A percentile compares a stretch with the other conserved stretches of the same genome.
Evolutionary conservation across 306 rosid species (phyloP).

Genomic region (Cucumis cinereus): DNA sequence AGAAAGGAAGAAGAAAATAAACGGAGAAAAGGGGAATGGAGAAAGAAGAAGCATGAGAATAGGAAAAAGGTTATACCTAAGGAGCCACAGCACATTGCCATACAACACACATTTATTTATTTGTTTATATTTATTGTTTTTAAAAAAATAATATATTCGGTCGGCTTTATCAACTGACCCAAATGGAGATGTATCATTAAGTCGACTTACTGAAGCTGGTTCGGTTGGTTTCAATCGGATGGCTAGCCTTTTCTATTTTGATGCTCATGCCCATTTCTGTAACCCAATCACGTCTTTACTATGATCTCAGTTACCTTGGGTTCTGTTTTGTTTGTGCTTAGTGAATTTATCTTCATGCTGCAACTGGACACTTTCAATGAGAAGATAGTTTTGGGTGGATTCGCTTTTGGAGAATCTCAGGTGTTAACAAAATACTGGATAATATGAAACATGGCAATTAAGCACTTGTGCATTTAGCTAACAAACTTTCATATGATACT

Average conservation of each 20-base stretch:
- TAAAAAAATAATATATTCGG: no score
- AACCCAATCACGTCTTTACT: not conserved
- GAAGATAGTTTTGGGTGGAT: constrained; percentile 23
- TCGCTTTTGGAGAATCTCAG: constrained; percentile 22
- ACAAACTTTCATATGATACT: constrained; percentile 4
- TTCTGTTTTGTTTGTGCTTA: constrained; percentile 2
- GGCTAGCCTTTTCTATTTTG: not conserved
- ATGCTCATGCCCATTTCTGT: not conserved
- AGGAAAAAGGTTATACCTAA: not conserved
- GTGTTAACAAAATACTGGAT: constrained; percentile 16
- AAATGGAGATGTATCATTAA: not conserved
- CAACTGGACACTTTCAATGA: constrained; percentile 85
- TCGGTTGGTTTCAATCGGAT: not conserved
- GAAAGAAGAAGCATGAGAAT: no score
- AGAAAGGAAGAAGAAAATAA: no score
- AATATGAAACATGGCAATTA: constrained; percentile 1
- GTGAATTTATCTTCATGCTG: not conserved
- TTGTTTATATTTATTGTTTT: no score
- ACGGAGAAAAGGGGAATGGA: no score
- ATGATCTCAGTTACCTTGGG: constrained; percentile 6
- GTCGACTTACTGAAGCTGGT: not conserved
- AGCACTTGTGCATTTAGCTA: constrained; percentile 8
- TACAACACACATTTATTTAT: no score
- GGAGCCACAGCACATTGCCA: not conserved
- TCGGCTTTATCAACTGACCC: not conserved